Evolutionary conservation across 331 rosid genomes (phyloP).

Genomic region (Spiraea crenata): DNA sequence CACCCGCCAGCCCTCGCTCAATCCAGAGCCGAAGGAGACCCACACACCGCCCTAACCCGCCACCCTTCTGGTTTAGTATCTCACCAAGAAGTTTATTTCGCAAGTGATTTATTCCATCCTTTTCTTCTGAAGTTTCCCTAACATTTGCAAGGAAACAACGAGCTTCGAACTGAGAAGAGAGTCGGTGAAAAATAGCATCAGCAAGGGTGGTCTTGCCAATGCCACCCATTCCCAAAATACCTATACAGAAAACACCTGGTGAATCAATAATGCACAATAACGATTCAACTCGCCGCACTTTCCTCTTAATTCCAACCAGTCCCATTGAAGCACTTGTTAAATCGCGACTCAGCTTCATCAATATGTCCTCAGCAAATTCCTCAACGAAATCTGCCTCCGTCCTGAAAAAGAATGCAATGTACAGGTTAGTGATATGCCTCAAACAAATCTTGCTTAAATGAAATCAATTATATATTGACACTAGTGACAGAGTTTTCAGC

Average conservation of each 20-base stretch:
- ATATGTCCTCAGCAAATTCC: background rate
- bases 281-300: background rate
- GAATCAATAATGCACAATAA: background rate
- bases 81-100: conserved; percentile 33
- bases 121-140: background rate
- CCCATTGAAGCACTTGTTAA: background rate
- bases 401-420: background rate
- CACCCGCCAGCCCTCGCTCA: too few relatives aligned
- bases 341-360: background rate
- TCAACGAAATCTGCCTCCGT: background rate
- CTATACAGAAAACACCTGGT: background rate
- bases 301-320: background rate
- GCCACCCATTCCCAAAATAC: background rate
- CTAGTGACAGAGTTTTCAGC: background rate
- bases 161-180: background rate
- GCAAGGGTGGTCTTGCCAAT: too few relatives aligned
- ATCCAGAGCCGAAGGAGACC: background rate
- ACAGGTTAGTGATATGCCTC: too few relatives aligned
- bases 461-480: background rate
- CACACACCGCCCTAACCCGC: too few relatives aligned
- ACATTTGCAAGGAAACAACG: background rate
- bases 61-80: too few relatives aligned
- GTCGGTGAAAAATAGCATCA: background rate
- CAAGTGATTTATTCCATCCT: conserved; percentile 12
- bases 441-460: background rate